These are phyloP conservation scores for Hypoxylon sp. DNA, from an alignment of 2,329 filamentous ascomycete species.

Conservation along the genomic window DNA sequence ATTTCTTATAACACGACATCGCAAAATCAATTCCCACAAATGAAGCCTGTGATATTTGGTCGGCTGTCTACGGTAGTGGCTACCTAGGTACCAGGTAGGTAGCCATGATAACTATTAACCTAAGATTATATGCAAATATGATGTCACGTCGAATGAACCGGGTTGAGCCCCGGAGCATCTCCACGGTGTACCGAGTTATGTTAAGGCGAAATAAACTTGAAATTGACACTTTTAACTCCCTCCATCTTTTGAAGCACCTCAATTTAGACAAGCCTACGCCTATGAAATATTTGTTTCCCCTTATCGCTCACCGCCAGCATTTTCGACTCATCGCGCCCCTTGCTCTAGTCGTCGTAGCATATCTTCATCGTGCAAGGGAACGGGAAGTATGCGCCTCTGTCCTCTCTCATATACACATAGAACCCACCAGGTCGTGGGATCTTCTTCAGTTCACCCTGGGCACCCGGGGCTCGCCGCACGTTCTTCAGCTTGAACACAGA, in stretches of 20 bases:
- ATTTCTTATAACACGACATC: neutral
- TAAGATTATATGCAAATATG: no score
- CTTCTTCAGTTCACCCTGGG: slow-evolving; percentile 78
- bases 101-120: no score
- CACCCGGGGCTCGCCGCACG: slow-evolving; percentile 72
- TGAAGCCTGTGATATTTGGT: no score
- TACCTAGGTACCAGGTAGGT: no score
- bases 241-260: neutral
- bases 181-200: neutral
- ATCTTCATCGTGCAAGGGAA: slow-evolving; percentile 58
- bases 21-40: no score
- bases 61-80: no score
- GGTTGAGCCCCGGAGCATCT: no score
- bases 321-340: neutral
- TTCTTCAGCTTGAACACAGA: slow-evolving; percentile 73
- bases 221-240: neutral
- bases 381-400: slow-evolving; percentile 71
- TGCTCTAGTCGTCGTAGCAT: slow-evolving; percentile 50
- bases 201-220: neutral
- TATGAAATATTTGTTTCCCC: neutral
- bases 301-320: neutral
- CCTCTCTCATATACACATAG: slow-evolving; percentile 75
- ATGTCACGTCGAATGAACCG: no score
- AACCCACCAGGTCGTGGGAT: slow-evolving; percentile 69
- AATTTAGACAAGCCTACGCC: neutral